phyloP scores from a whole-genome alignment of 179 eudicot genomes.

The Beta macrorhiza region DNA sequence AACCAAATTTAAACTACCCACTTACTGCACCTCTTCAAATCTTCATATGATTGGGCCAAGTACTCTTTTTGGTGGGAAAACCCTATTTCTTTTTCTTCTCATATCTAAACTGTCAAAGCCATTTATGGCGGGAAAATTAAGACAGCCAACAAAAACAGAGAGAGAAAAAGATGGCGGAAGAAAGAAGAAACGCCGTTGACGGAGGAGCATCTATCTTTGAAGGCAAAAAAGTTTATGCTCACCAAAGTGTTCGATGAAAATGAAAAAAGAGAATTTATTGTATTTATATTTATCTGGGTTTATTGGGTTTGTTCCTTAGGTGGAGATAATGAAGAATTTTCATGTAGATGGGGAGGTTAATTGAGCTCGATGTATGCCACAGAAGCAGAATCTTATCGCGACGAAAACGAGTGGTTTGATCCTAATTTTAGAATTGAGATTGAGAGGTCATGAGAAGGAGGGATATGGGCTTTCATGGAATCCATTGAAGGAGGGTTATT shows the following conservation, averaged over 20 bases:
- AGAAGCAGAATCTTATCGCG: slow-evolving; percentile 42
- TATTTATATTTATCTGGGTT: neutral
- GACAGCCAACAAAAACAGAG: too few species aligned
- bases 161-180: too few species aligned
- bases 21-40: too few species aligned
- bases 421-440: slow-evolving; percentile 49
- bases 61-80: slow-evolving; percentile 28
- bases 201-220: too few species aligned
- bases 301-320: slow-evolving; percentile 34
- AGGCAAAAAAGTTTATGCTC: too few species aligned
- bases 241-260: too few species aligned
- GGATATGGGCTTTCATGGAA: slow-evolving; percentile 96
- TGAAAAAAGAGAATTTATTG: too few species aligned
- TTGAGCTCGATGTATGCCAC: slow-evolving; percentile 77
- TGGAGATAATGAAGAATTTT: slow-evolving; percentile 68
- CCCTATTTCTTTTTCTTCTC: slow-evolving; percentile 2
- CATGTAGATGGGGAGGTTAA: slow-evolving; percentile 91
- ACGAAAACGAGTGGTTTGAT: slow-evolving; percentile 42
- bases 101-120: too few species aligned
- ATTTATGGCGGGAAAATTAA: too few species aligned
- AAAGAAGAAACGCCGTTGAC: too few species aligned
- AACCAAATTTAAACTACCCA: too few species aligned
- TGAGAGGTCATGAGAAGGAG: slow-evolving; percentile 77
- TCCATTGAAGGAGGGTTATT: slow-evolving; percentile 69
- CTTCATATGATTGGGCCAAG: neutral